A percentile compares a stretch with the other conserved stretches of the same genome.
Conservation (phyloP, 192 early-diverging fungal genomes). For the Entomortierella chlamydospora region DNA sequence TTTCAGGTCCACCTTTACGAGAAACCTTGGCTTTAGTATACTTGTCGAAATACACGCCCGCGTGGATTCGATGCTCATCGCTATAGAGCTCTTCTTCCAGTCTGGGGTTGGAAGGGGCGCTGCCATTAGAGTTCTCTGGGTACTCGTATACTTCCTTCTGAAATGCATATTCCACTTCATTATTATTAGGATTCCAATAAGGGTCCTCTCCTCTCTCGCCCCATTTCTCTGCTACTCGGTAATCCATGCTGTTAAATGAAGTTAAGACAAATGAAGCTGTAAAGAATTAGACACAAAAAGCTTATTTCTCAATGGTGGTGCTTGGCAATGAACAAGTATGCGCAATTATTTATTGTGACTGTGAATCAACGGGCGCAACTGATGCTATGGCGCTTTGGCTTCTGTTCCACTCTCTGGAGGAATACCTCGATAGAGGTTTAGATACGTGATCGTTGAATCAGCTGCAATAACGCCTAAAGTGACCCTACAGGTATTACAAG, state of each 20-base stretch:
- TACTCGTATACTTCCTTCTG: conserved; percentile 62
- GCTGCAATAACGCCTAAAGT: conserved; percentile 25
- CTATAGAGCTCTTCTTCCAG: conserved; percentile 74
- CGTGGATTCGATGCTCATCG: conserved; percentile 62
- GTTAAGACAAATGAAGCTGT: neutral
- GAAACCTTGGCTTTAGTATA: conserved; percentile 80
- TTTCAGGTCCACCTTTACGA: conserved; percentile 66
- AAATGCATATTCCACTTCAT: conserved; percentile 47
- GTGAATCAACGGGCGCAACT: neutral
- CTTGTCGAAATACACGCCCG: conserved; percentile 79
- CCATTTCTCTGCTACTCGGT: conserved; percentile 6
- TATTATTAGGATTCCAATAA: neutral
- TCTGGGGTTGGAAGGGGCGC: conserved; percentile 67
- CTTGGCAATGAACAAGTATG: no score
- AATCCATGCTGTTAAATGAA: neutral
- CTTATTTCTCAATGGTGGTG: neutral
- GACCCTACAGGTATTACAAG: conserved; percentile 1
- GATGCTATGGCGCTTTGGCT: no score
- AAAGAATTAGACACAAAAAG: neutral
- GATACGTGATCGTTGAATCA: conserved; percentile 40
- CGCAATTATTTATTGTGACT: no score
- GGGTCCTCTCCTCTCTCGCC: neutral
- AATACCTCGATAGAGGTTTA: conserved; percentile 21
- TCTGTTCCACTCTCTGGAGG: no score
- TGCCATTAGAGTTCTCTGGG: conserved; percentile 66